These are phyloP conservation scores for Mycena leptocephala DNA, from an alignment of 768 basidiomycete species.

Conservation along the genomic window DNA sequence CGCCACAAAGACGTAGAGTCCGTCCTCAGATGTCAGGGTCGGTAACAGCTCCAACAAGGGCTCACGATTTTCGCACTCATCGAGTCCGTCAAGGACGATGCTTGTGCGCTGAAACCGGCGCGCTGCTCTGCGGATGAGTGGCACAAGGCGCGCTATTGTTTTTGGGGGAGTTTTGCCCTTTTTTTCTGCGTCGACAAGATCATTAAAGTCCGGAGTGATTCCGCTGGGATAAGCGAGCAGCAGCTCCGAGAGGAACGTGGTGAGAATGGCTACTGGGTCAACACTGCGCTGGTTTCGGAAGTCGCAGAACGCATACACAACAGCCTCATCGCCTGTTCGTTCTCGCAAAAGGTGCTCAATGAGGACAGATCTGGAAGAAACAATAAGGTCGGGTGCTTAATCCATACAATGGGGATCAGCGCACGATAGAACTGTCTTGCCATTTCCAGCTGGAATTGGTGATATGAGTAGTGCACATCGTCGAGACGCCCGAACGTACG, in stretches of 20 bases:
- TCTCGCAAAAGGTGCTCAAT: not conserved
- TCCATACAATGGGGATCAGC: too few relatives aligned
- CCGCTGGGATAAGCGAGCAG: not conserved
- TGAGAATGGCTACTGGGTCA: not conserved
- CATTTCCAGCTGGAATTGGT: not conserved
- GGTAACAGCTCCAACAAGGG: not conserved
- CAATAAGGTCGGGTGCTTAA: too few relatives aligned
- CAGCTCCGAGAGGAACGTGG: not conserved
- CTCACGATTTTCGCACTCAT: not conserved
- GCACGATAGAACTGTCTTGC: constrained; percentile 14
- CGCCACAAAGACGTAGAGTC: not conserved
- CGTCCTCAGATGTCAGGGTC: not conserved
- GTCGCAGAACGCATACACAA: constrained; percentile 10
- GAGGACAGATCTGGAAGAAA: not conserved
- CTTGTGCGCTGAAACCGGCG: not conserved
- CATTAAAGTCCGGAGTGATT: not conserved
- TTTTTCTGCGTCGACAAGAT: not conserved
- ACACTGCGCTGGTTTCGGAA: not conserved
- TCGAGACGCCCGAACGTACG: not conserved
- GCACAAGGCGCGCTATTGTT: not conserved
- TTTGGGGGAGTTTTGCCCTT: not conserved
- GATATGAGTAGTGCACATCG: not conserved
- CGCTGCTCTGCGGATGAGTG: not conserved
- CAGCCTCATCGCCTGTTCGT: not conserved
- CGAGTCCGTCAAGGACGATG: not conserved